Base-by-base conservation (phyloP, 108 stramenopile genomes). In the Parietichytrium sp. region DNA sequence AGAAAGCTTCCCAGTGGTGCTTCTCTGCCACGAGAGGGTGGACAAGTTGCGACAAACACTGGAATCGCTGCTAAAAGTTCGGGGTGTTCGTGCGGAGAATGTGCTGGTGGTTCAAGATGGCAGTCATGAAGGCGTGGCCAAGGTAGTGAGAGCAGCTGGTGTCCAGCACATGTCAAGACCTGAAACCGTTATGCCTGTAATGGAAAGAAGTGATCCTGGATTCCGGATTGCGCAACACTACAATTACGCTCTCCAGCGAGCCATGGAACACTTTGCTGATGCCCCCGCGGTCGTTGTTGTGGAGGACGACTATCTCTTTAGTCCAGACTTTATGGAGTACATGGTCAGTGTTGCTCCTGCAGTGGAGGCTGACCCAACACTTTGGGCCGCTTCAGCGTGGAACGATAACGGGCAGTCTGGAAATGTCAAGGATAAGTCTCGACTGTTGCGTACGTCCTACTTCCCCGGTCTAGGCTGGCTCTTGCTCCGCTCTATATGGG, bases 391-490 rank as follows among this genome's bases (percentile, higher is more conserved):
- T 4, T 72, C 54, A 23, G 89, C 89, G 3, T 91, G 90, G 90
- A 91, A 90, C 55, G 90, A 91, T 81, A 90, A 90, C 52, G 90
- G 90, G 12, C 72, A 84, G 29, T 16, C 31, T 3, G 45, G 51
- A 12, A 31, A 83, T 23, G 88, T 87, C 3, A 27, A 26, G 1
- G 51, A 81, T 38, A 29, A 31, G 48, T 26, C 49, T 38, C 51
- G 33, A 48, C 83, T 91, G 8, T 81, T 54, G n/a, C 80, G 90
- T 15, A 91, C 90, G 3, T 38, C 29, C 23, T 91, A 80, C 80
- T 91, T 91, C 54, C 90, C 90, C 1, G 90, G 90, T 8, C 79
- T 91, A 6, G 90, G 90, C 6, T 91, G 90, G 90, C 77, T 91
- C 7, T 79, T 91, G 38, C 26, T 88, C 10, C 72, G 90, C 6